These are phyloP conservation scores for Coelastrella sp. DNA, from an alignment of 139 green algal species.

Conservation along the genomic window DNA sequence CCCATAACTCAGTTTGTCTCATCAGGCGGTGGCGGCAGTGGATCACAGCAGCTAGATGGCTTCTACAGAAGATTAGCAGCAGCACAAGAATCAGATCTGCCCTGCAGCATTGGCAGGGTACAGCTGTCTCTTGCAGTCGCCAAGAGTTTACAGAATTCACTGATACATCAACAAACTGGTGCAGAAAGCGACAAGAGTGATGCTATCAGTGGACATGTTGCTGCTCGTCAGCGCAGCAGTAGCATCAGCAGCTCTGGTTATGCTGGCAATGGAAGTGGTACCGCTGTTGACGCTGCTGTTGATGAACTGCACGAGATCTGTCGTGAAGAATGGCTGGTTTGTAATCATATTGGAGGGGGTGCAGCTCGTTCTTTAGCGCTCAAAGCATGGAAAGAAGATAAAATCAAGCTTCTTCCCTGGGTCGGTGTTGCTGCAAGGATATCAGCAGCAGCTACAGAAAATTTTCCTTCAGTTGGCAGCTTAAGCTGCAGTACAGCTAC, in stretches of 20 bases:
- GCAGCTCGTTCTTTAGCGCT: conserved; percentile 48
- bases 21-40: conserved; percentile 43
- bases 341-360: conserved; percentile 56
- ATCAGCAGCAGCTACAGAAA: no score
- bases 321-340: conserved; percentile 70
- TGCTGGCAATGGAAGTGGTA: background rate
- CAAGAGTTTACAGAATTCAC: background rate
- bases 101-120: conserved; percentile 48
- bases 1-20: conserved; percentile 41
- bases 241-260: background rate
- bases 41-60: conserved; percentile 39
- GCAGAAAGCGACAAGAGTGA: no score
- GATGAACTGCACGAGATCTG: background rate
- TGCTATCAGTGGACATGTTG: no score
- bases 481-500: background rate
- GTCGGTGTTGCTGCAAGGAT: conserved; percentile 75
- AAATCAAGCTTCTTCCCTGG: conserved; percentile 78
- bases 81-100: conserved; percentile 26
- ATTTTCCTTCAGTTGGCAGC: no score
- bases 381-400: conserved; percentile 7
- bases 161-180: no score
- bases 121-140: conserved; percentile 23
- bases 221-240: no score
- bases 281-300: no score
- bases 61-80: conserved; percentile 43